These are phyloP conservation scores for Haplosporangium sp. DNA, from an alignment of 371 early-diverging fungal genomes.

Conservation along the genomic window DNA sequence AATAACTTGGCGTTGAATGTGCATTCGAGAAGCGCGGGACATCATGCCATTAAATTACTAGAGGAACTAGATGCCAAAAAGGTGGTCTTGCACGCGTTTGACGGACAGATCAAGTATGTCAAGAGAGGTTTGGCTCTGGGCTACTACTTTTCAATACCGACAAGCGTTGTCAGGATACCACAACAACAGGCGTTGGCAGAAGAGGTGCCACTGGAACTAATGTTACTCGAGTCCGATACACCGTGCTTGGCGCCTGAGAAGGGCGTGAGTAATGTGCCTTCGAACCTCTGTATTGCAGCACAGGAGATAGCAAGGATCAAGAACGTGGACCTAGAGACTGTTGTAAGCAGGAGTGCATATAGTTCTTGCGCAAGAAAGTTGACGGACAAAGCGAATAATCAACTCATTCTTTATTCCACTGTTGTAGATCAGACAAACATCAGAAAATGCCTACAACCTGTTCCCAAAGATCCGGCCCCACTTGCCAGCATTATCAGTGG, in stretches of 20 bases:
- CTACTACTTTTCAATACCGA: slow-evolving; percentile 71
- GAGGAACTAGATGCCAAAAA: slow-evolving; percentile 61
- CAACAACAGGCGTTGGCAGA: slow-evolving; percentile 63
- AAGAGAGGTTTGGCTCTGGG: slow-evolving; percentile 60
- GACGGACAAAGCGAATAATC: not conserved
- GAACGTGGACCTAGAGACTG: slow-evolving; percentile 62
- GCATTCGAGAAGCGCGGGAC: slow-evolving; percentile 78
- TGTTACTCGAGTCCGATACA: slow-evolving; percentile 78
- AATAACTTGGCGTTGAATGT: slow-evolving; percentile 71
- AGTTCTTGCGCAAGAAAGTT: not conserved
- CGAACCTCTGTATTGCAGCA: slow-evolving; percentile 61
- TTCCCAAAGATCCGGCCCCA: slow-evolving; percentile 56
- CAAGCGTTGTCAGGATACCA: slow-evolving; percentile 62
- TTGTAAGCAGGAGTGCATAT: slow-evolving; percentile 42
- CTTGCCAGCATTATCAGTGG: slow-evolving; percentile 19
- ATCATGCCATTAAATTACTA: slow-evolving; percentile 70
- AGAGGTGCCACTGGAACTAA: slow-evolving; percentile 61
- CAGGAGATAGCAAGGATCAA: slow-evolving; percentile 69
- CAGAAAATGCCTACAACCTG: slow-evolving; percentile 60
- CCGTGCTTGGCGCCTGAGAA: slow-evolving; percentile 74
- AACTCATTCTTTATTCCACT: not conserved
- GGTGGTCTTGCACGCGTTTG: slow-evolving; percentile 77
- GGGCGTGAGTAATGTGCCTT: slow-evolving; percentile 67
- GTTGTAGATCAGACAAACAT: slow-evolving; percentile 55
- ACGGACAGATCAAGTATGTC: slow-evolving; percentile 68